phyloP scores from a whole-genome alignment of 257 asterid species.

The Agastache rugosa region DNA sequence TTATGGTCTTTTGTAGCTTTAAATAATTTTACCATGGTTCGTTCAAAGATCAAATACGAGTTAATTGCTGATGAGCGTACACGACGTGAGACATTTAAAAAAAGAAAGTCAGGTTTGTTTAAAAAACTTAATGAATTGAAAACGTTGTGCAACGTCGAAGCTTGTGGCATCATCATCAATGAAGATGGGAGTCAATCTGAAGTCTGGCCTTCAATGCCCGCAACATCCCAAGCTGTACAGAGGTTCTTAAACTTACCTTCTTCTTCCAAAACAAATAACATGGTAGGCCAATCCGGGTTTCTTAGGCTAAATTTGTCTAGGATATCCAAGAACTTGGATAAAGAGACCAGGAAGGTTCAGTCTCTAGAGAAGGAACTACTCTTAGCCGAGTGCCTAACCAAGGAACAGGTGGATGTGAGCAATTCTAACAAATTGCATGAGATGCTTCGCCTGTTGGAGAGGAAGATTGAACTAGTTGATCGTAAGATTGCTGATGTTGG shows the following conservation, averaged over 20 bases:
- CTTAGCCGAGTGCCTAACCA: conserved; percentile 40
- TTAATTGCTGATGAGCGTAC: conserved; percentile 52
- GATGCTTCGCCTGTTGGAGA: conserved; percentile 47
- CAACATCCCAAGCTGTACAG: conserved; percentile 41
- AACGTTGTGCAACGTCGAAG: conserved; percentile 52
- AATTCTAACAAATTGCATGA: conserved; percentile 37
- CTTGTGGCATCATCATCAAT: conserved; percentile 48
- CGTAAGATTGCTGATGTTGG: conserved; percentile 39
- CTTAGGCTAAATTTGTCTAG: conserved; percentile 51
- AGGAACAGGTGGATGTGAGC: conserved; percentile 34
- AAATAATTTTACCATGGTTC: conserved; percentile 51
- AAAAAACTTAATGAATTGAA: conserved; percentile 55
- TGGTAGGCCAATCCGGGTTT: conserved; percentile 49
- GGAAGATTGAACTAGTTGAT: conserved; percentile 53
- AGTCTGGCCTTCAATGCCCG: conserved; percentile 50
- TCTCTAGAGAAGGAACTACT: conserved; percentile 47
- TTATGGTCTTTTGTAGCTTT: conserved; percentile 41
- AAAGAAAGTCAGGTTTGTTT: conserved; percentile 50
- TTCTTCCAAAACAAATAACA: conserved; percentile 38
- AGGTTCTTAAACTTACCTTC: conserved; percentile 47
- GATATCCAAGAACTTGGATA: conserved; percentile 45
- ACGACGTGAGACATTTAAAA: conserved; percentile 53
- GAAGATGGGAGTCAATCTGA: conserved; percentile 47
- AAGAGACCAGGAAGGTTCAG: conserved; percentile 42
- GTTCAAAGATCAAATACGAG: conserved; percentile 58